Percentiles rank a stretch among this genome's conserved stretches.
These are phyloP conservation scores for Arthrobotrys entomopaga DNA, from an alignment of 2,329 filamentous ascomycete species.

Conservation along the genomic window DNA sequence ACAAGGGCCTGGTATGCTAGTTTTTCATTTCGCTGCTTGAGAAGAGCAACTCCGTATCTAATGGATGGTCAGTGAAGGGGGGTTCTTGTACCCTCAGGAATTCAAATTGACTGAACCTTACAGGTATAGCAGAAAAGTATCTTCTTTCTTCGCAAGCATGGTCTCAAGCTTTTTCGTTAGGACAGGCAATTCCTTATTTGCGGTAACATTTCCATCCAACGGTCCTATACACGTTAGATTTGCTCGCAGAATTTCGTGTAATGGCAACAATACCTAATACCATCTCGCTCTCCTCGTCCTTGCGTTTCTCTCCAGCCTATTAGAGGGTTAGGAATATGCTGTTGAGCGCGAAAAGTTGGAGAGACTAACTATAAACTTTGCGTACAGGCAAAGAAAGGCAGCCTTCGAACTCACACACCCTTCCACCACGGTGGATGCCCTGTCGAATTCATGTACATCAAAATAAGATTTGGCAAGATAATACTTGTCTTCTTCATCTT, in stretches of 20 bases:
- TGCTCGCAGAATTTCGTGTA: background rate
- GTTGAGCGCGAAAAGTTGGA: background rate
- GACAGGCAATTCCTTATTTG: slow-evolving; percentile 83
- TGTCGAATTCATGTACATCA: slow-evolving; percentile 93
- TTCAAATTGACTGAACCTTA: background rate
- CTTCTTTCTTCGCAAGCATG: slow-evolving; percentile 75
- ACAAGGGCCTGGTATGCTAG: slow-evolving; percentile 88
- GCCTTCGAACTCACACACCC: slow-evolving; percentile 69
- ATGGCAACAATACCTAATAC: slow-evolving; percentile 69
- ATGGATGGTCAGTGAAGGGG: background rate
- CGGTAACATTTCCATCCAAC: slow-evolving; percentile 82
- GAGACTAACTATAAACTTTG: slow-evolving; percentile 75
- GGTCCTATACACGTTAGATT: slow-evolving; percentile 68
- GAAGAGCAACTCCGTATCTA: slow-evolving; percentile 83
- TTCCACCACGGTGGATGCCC: slow-evolving; percentile 79
- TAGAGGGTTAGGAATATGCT: background rate
- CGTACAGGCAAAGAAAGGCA: slow-evolving; percentile 89
- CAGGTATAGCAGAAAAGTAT: slow-evolving; percentile 62
- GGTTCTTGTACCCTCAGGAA: background rate
- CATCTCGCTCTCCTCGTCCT: slow-evolving; percentile 97
- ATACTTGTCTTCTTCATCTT: slow-evolving; percentile 66
- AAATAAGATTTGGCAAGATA: slow-evolving; percentile 93
- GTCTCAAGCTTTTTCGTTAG: slow-evolving; percentile 80
- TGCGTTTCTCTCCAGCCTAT: slow-evolving; percentile 86
- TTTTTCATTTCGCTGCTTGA: slow-evolving; percentile 89